A percentile compares a stretch with the other conserved stretches of the same genome.
phyloP scores from a whole-genome alignment of 352 stramenopile species.

The Globisporangium nunn region DNA sequence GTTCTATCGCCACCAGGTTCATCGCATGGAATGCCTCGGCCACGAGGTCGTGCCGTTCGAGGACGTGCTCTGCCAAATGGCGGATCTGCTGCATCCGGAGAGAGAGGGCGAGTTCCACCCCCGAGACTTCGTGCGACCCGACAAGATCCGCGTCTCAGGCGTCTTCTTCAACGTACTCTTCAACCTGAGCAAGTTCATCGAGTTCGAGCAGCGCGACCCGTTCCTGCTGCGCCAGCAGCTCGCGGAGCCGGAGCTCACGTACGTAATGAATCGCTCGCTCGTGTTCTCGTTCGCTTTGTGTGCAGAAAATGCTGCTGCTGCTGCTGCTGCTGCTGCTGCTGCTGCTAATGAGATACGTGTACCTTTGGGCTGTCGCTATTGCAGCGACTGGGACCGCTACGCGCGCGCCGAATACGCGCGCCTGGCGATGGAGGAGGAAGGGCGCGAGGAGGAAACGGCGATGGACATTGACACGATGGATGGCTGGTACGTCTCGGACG shows the following conservation, averaged over 20 bases:
- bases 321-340: neutral
- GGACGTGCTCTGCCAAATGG: slow-evolving; percentile 98
- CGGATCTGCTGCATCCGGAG: slow-evolving; percentile 71
- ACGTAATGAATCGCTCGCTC: slow-evolving; percentile 7
- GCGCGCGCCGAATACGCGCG: slow-evolving; percentile 95
- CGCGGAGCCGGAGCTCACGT: slow-evolving; percentile 84
- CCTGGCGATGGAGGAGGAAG: slow-evolving; percentile 96
- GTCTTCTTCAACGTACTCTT: slow-evolving; percentile 99
- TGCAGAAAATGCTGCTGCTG: neutral
- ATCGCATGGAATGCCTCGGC: slow-evolving; percentile 97
- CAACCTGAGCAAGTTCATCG: slow-evolving; percentile 99
- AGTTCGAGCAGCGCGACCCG: slow-evolving; percentile 97
- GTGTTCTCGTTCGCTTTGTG: neutral
- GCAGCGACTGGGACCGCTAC: slow-evolving; percentile 96
- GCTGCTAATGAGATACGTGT: no score
- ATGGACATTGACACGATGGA: slow-evolving; percentile 90
- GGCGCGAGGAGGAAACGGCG: slow-evolving; percentile 79
- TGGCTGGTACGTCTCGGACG: slow-evolving; percentile 82
- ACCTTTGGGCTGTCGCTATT: no score
- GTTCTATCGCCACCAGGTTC: slow-evolving; percentile 92
- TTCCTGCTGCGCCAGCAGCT: slow-evolving; percentile 94
- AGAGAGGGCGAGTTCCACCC: slow-evolving; percentile 77
- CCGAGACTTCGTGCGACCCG: slow-evolving; percentile 70
- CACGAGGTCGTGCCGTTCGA: slow-evolving; percentile 98
- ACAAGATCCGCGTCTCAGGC: slow-evolving; percentile 90